Conservation (phyloP, 1,139 yeast genomes). For the Taiozyma sp. region DNA sequence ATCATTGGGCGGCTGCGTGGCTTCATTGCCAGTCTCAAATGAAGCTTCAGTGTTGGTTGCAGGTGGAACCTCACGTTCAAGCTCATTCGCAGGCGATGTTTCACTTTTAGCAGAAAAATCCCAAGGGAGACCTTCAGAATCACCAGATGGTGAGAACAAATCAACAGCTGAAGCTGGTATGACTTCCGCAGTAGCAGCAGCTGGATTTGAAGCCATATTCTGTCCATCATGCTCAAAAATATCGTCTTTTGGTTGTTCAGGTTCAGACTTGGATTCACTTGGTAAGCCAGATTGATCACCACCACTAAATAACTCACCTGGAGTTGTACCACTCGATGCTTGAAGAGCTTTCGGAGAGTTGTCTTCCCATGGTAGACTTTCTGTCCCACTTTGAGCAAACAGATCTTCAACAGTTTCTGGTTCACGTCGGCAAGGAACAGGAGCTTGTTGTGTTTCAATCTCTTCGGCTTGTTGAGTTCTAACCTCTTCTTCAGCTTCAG, state of each 20-base stretch:
- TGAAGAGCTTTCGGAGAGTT: not conserved
- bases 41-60: not conserved
- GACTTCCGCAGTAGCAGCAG: not conserved
- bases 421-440: not conserved
- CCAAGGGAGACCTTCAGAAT: not conserved
- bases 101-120: not conserved
- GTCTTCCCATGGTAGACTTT: not conserved
- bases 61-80: not conserved
- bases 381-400: not conserved
- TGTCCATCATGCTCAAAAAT: not conserved
- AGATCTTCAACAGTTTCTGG: not conserved
- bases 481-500: not conserved
- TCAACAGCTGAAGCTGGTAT: not conserved
- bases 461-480: not conserved
- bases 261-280: not conserved
- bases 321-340: not conserved
- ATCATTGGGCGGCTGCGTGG: not conserved
- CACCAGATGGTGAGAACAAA: not conserved
- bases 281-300: not conserved
- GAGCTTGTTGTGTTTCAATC: not conserved
- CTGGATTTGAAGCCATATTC: not conserved
- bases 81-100: not conserved
- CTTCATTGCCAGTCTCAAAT: not conserved
- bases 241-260: not conserved
- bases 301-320: not conserved